These are phyloP conservation scores for Lasiodiplodia sp. DNA, from an alignment of 2,329 filamentous ascomycete genomes.

Conservation along the genomic window DNA sequence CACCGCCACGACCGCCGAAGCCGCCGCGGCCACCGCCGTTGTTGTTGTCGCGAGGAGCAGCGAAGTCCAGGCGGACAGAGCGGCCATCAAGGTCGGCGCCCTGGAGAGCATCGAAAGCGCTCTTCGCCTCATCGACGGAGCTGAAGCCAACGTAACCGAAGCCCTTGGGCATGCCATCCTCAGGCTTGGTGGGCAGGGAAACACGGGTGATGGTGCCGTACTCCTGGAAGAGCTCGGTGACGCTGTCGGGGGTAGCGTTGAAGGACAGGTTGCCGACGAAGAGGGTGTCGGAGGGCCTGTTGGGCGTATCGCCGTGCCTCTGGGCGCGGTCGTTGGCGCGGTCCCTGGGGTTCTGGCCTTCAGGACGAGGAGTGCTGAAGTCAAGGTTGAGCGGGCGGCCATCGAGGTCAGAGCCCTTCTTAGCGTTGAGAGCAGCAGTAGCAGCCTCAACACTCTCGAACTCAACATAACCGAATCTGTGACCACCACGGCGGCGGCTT, in stretches of 20 bases:
- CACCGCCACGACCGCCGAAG: conserved; percentile 54
- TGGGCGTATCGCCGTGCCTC: conserved; percentile 79
- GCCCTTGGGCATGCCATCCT: conserved; percentile 85
- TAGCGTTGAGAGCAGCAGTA: conserved; percentile 74
- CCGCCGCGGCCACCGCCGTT: conserved; percentile 57
- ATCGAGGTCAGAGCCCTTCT: conserved; percentile 77
- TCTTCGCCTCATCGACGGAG: conserved; percentile 82
- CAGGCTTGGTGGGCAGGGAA: conserved; percentile 87
- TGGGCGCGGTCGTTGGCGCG: conserved; percentile 65
- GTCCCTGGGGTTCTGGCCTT: conserved; percentile 44
- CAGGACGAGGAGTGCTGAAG: conserved; percentile 72
- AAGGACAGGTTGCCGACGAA: conserved; percentile 94
- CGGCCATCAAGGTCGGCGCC: conserved; percentile 77
- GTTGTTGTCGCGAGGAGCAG: conserved; percentile 68
- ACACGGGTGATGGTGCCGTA: conserved; percentile 77
- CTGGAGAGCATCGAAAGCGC: conserved; percentile 73
- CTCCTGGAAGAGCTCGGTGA: conserved; percentile 77
- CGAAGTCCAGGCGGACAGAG: conserved; percentile 82
- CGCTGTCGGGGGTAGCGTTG: conserved; percentile 76
- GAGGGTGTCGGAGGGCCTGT: conserved; percentile 82
- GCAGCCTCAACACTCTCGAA: conserved; percentile 74
- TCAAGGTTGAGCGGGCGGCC: conserved; percentile 80
- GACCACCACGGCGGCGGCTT: conserved; percentile 2
- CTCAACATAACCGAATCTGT: conserved; percentile 87
- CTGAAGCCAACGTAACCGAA: conserved; percentile 90